Evolutionary conservation across 2,329 filamentous ascomycete species (phyloP), one percentile per base, ranked within the genome.

Genomic region (Ilyonectria sp.): DNA sequence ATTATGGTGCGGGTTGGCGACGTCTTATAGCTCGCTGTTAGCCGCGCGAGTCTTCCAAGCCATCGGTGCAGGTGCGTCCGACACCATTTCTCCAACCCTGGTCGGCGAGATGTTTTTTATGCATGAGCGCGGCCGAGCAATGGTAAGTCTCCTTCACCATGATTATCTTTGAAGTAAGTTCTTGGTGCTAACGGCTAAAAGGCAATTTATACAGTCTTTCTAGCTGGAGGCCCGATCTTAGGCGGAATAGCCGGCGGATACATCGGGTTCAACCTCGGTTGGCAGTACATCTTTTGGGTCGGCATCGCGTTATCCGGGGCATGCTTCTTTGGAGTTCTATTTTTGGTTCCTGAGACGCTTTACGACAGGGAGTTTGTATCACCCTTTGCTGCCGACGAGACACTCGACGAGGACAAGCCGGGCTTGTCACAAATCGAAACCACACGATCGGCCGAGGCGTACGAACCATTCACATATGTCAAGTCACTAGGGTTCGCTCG

Each of bases 51-150:
- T 80, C 0, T 76, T 82, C 1, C 80, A 81, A 21, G 80, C 77
- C 0, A 63, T 79, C 0, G 80, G 80, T 0, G 79, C 76, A 3
- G 75, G 75, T 0, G 79, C 79, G 0, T 76, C 81, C 0, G 80
- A 82, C 10, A 80, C 81, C 0, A 75, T 82, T 5, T 73, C 74
- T 0, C 79, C 80, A 0, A 79, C 77, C 0, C 43, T 81, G 0
- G 68, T 81, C 4, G 81, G 80, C 2, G 81, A 82, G 11, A 68
- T 82, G 23, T 82, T 78, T 19, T 81, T 81, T 6, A 66, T 82
- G 0, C 76, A 81, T 19, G 74, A 81, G 19, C 75, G 81, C 0
- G 79, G 80, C 3, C 54, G 74, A 11, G 79, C 79, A 13, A 82
- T 82, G 73, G 73, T 71, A 29, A 2, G 11, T 7, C 2, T 8